A percentile compares a stretch with the other conserved stretches of the same genome.
phyloP scores from a whole-genome alignment of 352 stramenopile species.

The Phytophthora lateralis region DNA sequence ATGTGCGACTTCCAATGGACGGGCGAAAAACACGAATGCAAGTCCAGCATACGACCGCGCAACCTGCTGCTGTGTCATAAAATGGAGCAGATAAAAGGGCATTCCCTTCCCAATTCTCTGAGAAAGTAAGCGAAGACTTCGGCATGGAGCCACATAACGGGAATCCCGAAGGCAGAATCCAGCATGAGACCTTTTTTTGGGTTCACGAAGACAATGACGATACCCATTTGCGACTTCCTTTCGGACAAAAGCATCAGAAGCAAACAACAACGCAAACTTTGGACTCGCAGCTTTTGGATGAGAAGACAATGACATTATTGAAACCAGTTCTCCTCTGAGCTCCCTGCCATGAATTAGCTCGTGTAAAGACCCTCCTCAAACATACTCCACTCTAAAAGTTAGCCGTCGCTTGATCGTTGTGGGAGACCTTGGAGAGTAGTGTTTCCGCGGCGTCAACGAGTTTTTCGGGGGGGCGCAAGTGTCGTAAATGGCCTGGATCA shows the following conservation, averaged over 20 bases:
- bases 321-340: too few relatives aligned
- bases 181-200: not conserved
- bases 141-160: not conserved
- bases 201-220: not conserved
- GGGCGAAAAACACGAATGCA: slow-evolving; percentile 16
- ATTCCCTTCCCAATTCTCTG: not conserved
- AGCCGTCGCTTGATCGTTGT: not conserved
- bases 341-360: too few relatives aligned
- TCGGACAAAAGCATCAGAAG: too few relatives aligned
- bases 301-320: too few relatives aligned
- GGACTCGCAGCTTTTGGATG: too few relatives aligned
- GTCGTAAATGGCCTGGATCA: slow-evolving; percentile 2
- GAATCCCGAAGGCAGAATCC: not conserved
- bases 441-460: not conserved
- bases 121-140: not conserved
- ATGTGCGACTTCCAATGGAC: not conserved
- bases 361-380: not conserved
- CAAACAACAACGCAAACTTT: too few relatives aligned
- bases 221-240: too few relatives aligned
- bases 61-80: slow-evolving; percentile 19
- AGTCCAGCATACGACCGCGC: slow-evolving; percentile 16
- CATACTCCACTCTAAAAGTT: not conserved
- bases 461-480: not conserved
- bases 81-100: not conserved
- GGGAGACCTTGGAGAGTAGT: not conserved